Evolutionary conservation across 2,329 filamentous ascomycete species (phyloP), one percentile per base, ranked within the genome.

Genomic region (Hymenoscyphus repandus): DNA sequence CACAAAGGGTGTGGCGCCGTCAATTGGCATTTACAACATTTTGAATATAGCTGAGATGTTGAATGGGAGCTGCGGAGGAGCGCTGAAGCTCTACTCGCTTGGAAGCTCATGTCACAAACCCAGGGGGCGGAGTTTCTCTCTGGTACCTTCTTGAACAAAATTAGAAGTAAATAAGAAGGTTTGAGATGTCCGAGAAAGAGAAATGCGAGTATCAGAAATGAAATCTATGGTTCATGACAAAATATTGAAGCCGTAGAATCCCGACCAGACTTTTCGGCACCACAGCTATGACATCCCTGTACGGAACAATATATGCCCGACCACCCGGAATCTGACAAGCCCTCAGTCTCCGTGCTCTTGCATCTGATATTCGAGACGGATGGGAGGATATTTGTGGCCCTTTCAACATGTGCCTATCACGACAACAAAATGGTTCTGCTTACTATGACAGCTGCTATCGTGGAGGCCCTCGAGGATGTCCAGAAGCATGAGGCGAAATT

Each of bases 401-500:
- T 27, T 17, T 15, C 38, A 40, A 17, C 17, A 40, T 20, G 20
- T 18, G 10, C 6, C 11, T n/a, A 6, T 18, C 12, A 13, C 22
- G 47, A 48, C 37, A 27, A 36, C 40, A 55, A 58, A 2, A 92
- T 92, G 88, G 86, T 91, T 15, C 74, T 87, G 39, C 80, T 93
- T 38, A 88, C 83, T n/a, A 85, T 90, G 75, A 91, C 86, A 3
- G 67, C 78, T 60, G 73, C 79, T 59, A 80, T 88, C 30, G 79
- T 85, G 69, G 80, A 81, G 66, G 85, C 78, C 0, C 63, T 91
- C 10, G 61, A 72, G 13, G 67, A 60, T 52, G 54, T 71, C 12
- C 66, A 66, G 45, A 51, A 15, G 11, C 43, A 43, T 5, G 20
- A 55, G 13, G 22, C 22, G 7, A 32, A 32, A 37, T 33, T 42